phyloP scores from a whole-genome alignment of 805 yeast genomes.

The Myxozyma kluyveri region DNA sequence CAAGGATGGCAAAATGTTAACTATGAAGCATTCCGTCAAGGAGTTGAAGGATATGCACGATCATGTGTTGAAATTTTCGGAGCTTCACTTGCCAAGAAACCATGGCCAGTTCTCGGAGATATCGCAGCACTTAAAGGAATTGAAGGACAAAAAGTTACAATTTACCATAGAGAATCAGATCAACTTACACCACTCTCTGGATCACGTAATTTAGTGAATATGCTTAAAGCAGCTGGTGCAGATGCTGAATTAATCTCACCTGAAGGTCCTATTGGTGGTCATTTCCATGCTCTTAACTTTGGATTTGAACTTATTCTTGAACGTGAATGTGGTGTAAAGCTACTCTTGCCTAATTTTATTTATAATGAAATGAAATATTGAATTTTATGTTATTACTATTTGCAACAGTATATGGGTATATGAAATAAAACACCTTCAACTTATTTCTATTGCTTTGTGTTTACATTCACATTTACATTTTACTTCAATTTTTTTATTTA shows the following conservation, averaged over 20 bases:
- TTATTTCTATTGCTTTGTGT: too few relatives aligned
- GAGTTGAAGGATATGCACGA: constrained; percentile 20
- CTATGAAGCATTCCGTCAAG: constrained; percentile 29
- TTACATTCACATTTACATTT: too few relatives aligned
- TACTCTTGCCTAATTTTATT: too few relatives aligned
- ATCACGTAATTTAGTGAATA: constrained; percentile 17
- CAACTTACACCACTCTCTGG: constrained; percentile 18
- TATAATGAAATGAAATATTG: too few relatives aligned
- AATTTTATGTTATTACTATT: too few relatives aligned
- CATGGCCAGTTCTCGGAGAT: constrained; percentile 29
- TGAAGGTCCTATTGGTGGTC: constrained; percentile 28
- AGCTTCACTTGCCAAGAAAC: constrained; percentile 15
- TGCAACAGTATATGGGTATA: too few relatives aligned
- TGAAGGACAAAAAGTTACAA: constrained; percentile 20
- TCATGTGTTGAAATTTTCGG: constrained; percentile 30
- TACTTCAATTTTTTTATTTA: too few relatives aligned
- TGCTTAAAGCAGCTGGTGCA: constrained; percentile 29
- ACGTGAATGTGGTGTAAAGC: constrained; percentile 7
- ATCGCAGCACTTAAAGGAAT: constrained; percentile 19
- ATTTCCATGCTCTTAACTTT: constrained; percentile 25
- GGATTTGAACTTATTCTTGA: constrained; percentile 25
- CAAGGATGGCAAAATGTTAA: constrained; percentile 27
- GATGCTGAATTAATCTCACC: constrained; percentile 23
- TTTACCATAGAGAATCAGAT: constrained; percentile 25
- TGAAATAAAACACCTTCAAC: too few relatives aligned